Conservation (phyloP, 805 yeast species). For the Nakazawaea laoshanensis region DNA sequence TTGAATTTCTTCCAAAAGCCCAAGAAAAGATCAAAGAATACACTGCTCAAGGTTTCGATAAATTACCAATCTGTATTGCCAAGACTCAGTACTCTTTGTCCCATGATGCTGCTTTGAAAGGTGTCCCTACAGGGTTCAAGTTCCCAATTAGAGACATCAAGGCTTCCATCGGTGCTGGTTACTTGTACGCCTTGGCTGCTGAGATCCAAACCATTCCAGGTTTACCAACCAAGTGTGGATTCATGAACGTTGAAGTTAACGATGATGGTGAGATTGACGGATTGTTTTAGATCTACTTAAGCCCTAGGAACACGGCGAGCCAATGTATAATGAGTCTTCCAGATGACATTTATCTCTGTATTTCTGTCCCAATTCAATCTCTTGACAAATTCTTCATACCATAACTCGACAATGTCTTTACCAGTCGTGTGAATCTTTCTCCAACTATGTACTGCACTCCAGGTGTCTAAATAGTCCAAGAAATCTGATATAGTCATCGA, state of each 20-base stretch:
- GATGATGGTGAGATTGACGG: conserved; percentile 91
- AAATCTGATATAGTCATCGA: conserved; percentile 13
- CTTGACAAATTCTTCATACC: conserved; percentile 14
- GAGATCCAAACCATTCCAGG: conserved; percentile 98
- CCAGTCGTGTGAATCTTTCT: conserved; percentile 12
- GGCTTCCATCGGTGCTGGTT: conserved; percentile 95
- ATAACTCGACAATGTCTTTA: conserved; percentile 13
- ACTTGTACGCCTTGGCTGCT: conserved; percentile 92
- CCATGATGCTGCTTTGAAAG: conserved; percentile 87
- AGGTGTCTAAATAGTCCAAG: conserved; percentile 16
- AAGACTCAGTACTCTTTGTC: conserved; percentile 95
- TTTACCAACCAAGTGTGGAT: conserved; percentile 90
- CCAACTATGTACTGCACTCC: conserved; percentile 19
- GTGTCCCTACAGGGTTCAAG: conserved; percentile 90
- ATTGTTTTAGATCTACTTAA: conserved; percentile 43
- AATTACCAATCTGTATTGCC: conserved; percentile 93
- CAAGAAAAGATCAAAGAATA: conserved; percentile 72
- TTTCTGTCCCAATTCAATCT: conserved; percentile 37
- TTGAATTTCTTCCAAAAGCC: conserved; percentile 80
- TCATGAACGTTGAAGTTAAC: conserved; percentile 92
- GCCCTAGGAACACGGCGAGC: conserved; percentile 22
- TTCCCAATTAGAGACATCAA: conserved; percentile 93
- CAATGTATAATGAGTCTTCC: conserved; percentile 49
- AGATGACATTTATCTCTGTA: conserved; percentile 34
- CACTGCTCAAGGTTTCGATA: conserved; percentile 80